Percentiles rank a stretch among this genome's conserved stretches.
Evolutionary conservation across 2,329 filamentous ascomycete species (phyloP).

Genomic region (Pseudocercospora vitis): DNA sequence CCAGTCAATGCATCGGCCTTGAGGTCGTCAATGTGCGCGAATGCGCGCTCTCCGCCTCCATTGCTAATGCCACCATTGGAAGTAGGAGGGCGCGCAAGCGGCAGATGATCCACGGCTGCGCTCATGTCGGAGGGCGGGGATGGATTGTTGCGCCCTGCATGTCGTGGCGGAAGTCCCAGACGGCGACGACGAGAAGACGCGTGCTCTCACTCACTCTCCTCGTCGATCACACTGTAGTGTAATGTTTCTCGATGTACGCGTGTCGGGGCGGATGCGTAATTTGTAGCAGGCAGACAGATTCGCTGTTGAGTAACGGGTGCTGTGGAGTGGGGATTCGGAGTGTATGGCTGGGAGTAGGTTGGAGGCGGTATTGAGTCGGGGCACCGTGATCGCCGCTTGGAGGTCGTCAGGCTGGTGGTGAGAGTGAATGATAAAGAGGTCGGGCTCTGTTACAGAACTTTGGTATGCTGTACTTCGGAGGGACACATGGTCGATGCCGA

Average conservation of each 20-base stretch:
- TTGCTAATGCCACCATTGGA: conserved; percentile 11
- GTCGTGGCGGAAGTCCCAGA: conserved; percentile 4
- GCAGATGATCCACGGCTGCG: conserved; percentile 8
- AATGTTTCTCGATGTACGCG: not conserved
- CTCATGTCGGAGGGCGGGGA: conserved; percentile 15
- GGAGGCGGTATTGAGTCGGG: too few species aligned
- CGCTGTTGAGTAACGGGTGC: not conserved
- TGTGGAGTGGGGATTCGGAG: too few species aligned
- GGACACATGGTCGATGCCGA: too few species aligned
- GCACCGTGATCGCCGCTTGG: too few species aligned
- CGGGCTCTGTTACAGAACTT: too few species aligned
- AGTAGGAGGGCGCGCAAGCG: not conserved
- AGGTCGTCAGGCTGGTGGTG: too few species aligned
- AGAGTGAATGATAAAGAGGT: too few species aligned
- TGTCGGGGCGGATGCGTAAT: conserved; percentile 1
- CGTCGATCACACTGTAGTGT: not conserved
- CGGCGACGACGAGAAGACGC: not conserved
- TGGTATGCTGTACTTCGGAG: too few species aligned
- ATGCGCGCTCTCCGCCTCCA: conserved; percentile 30
- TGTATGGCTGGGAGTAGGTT: not conserved
- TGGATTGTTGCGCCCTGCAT: conserved; percentile 8
- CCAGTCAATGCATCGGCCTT: conserved; percentile 42
- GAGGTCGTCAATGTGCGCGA: conserved; percentile 47
- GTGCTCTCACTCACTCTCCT: not conserved
- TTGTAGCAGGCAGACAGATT: not conserved